These are phyloP conservation scores for Coniosporium apollinis DNA, from an alignment of 495 filamentous ascomycete species.

Conservation along the genomic window DNA sequence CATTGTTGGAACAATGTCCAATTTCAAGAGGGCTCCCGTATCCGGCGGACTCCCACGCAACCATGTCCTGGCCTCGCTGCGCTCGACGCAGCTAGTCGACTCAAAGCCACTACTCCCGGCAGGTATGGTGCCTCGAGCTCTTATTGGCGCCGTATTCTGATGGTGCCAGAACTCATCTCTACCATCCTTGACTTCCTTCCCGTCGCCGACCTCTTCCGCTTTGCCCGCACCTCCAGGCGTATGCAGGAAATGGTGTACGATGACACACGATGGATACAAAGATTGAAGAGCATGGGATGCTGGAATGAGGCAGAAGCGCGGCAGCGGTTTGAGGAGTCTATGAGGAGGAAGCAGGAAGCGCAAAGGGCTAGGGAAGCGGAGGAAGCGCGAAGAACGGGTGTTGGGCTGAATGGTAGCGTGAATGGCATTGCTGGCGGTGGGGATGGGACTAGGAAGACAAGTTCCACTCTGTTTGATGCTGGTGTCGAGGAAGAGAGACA, in stretches of 20 bases:
- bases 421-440: slow-evolving; percentile 17
- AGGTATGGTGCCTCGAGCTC: slow-evolving; percentile 32
- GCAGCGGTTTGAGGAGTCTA: slow-evolving; percentile 53
- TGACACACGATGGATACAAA: slow-evolving; percentile 85
- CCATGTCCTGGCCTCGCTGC: slow-evolving; percentile 56
- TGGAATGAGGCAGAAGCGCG: slow-evolving; percentile 88
- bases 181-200: slow-evolving; percentile 80
- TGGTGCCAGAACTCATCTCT: slow-evolving; percentile 77
- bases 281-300: slow-evolving; percentile 66
- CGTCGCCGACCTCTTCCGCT: slow-evolving; percentile 63
- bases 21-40: slow-evolving; percentile 42
- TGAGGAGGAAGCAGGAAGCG: slow-evolving; percentile 48
- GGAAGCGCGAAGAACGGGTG: slow-evolving; percentile 24
- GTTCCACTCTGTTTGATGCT: slow-evolving; percentile 58
- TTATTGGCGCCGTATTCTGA: too few species aligned
- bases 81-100: slow-evolving; percentile 58
- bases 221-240: slow-evolving; percentile 73
- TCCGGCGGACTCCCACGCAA: slow-evolving; percentile 30
- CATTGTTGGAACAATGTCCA: slow-evolving; percentile 40
- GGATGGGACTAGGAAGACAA: slow-evolving; percentile 12
- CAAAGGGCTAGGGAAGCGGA: slow-evolving; percentile 36
- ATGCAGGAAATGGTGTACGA: slow-evolving; percentile 99
- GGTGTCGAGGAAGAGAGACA: slow-evolving; percentile 36
- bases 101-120: slow-evolving; percentile 62
- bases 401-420: slow-evolving; percentile 20